Percentiles rank a stretch among this genome's conserved stretches.
These are phyloP conservation scores for Geotrichum reessii DNA, from an alignment of 1,139 yeast genomes.

Conservation along the genomic window DNA sequence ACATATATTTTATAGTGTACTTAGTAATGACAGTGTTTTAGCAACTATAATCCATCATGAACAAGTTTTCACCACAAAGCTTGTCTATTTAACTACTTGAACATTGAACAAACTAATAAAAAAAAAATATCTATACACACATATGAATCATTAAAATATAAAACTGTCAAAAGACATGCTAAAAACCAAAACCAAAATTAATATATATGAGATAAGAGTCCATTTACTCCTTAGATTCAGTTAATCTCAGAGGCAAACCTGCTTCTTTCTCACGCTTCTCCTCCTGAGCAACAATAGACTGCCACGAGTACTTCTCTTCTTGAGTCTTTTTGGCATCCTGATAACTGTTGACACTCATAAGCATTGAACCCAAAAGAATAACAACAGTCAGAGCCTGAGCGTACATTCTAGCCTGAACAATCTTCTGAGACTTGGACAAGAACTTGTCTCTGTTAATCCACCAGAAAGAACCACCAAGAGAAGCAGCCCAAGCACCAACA, in stretches of 20 bases:
- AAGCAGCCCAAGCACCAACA: constrained; percentile 78
- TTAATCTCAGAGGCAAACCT: constrained; percentile 11
- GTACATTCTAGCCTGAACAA: constrained; percentile 90
- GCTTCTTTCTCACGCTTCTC: constrained; percentile 26
- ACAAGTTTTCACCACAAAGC: too few species aligned
- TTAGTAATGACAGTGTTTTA: too few species aligned
- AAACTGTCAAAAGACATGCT: not conserved
- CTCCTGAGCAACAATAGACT: constrained; percentile 30
- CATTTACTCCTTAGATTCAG: not conserved
- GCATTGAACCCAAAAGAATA: constrained; percentile 35
- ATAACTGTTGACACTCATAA: constrained; percentile 27
- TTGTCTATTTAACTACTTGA: not conserved
- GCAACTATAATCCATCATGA: too few species aligned
- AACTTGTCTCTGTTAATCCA: constrained; percentile 68
- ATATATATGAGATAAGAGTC: too few species aligned
- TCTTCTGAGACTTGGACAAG: constrained; percentile 75
- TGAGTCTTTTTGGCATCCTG: constrained; percentile 29
- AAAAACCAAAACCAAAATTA: not conserved
- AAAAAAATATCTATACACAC: not conserved
- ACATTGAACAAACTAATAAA: not conserved
- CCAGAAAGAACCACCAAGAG: constrained; percentile 79
- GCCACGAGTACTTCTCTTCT: constrained; percentile 29
- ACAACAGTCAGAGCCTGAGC: constrained; percentile 67
- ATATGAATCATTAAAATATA: not conserved
- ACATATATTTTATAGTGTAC: too few species aligned